Conservation (phyloP, 352 stramenopile species). For the Globisporangium barbulae region DNA sequence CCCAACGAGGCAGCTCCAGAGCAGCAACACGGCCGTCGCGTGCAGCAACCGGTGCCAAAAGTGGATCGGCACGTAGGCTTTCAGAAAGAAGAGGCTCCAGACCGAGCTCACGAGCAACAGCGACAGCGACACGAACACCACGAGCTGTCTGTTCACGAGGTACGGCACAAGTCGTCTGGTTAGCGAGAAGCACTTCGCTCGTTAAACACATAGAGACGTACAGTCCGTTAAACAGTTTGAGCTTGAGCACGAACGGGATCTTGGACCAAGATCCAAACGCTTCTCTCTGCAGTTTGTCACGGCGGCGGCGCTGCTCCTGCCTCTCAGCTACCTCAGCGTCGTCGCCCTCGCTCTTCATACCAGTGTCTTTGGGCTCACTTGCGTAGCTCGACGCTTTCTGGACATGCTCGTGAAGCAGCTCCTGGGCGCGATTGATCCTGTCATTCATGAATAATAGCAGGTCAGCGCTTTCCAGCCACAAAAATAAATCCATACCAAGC, state of each 20-base stretch:
- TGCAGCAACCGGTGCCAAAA: constrained; percentile 76
- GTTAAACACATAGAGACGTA: constrained; percentile 23
- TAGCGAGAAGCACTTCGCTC: background rate
- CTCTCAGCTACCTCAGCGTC: background rate
- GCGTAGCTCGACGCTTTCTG: background rate
- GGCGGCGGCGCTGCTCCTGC: background rate
- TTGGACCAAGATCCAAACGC: constrained; percentile 26
- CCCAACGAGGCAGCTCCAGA: constrained; percentile 82
- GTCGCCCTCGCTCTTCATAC: background rate
- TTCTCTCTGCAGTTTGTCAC: constrained; percentile 3
- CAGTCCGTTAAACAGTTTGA: constrained; percentile 71
- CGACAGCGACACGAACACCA: constrained; percentile 47
- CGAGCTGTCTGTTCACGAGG: constrained; percentile 36
- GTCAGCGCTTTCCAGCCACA: background rate
- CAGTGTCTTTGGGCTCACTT: background rate
- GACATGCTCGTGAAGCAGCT: constrained; percentile 13
- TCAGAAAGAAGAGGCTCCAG: constrained; percentile 71
- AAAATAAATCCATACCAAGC: background rate
- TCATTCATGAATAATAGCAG: background rate
- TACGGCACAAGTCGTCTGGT: too few relatives aligned
- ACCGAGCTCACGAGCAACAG: constrained; percentile 57
- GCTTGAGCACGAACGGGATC: constrained; percentile 47
- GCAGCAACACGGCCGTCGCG: constrained; percentile 59
- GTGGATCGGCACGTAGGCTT: constrained; percentile 70
- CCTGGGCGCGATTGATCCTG: constrained; percentile 17